Base-by-base conservation (phyloP, 2,329 filamentous ascomycete genomes). In the Fusarium metavorans region DNA sequence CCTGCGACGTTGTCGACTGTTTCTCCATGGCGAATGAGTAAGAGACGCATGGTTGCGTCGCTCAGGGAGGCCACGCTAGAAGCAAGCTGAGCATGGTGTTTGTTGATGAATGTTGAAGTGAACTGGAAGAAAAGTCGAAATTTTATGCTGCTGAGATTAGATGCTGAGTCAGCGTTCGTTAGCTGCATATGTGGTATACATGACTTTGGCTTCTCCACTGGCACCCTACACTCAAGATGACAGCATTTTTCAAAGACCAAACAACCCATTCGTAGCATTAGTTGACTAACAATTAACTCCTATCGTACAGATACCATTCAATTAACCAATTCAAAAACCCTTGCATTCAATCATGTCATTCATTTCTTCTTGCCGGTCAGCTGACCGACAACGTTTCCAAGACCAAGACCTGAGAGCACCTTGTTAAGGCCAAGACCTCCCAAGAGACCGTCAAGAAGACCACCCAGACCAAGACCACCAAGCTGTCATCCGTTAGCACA, bases 1-100 rank as follows among this genome's bases (percentile, higher is more conserved):
- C 92, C 89, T 45, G 92, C 93, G 68, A 97, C 92, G 82, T 98
- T 98, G 84, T 98, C 94, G 74, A 97, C 93, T 18, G 94, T 96
- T 85, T 98, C 95, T 80, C 92, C 95, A 87, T 98, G 95, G 66
- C 95, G 92, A 78, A 97, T 91, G 77, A 98, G 88, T 78, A 95
- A 91, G 65, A 98, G 75, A 70, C 79, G 83, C 82, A 84, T 84
- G 82, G 63, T 75, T 30, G 54, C 70, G 71, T 76, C 50, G 65
- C 73, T 77, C 59, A 77, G 34, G 62, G 56, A 60, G 71, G 72
- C 63, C 64, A 71, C 39, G 67, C 69, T 68, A 63, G 70, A 66
- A 68, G 69, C 60, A 62, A 71, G 73, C 71, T 74, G 66, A 58
- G 57, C 76, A 78, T 78, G 64, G 70, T 78, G 65, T 45, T 43